These are phyloP conservation scores for Sideroxylon spinosum DNA, from an alignment of 179 eudicot genomes.

Conservation along the genomic window DNA sequence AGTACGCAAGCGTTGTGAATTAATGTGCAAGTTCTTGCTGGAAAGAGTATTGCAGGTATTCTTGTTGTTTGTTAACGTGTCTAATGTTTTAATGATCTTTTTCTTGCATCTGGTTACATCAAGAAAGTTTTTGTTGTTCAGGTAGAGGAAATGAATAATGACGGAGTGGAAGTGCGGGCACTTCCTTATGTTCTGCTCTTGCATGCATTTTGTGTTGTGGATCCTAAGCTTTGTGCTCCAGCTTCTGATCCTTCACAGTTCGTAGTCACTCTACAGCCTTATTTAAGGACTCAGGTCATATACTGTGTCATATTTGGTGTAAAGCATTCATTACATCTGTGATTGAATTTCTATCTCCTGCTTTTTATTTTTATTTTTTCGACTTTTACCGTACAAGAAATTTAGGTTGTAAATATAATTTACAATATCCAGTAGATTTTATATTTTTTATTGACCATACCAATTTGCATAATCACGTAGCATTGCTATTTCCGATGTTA, in stretches of 20 bases:
- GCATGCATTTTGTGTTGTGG: constrained; percentile 91
- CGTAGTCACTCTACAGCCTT: constrained; percentile 93
- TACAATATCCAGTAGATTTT: background rate
- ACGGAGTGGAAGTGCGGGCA: constrained; percentile 63
- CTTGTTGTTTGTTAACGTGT: constrained; percentile 8
- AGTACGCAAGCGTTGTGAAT: constrained; percentile 92
- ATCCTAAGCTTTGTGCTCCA: constrained; percentile 93
- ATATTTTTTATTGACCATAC: background rate
- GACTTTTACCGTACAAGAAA: background rate
- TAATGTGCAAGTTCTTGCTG: constrained; percentile 93
- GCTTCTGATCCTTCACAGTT: constrained; percentile 97
- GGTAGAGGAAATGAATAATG: constrained; percentile 72
- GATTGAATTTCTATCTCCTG: background rate
- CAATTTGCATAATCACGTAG: background rate
- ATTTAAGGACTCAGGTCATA: constrained; percentile 85
- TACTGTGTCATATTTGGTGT: background rate
- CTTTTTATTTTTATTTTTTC: too few species aligned
- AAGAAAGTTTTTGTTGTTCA: constrained; percentile 21
- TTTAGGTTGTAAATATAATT: background rate
- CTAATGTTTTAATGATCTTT: constrained; percentile 12
- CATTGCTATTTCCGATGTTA: background rate
- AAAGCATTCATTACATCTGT: background rate
- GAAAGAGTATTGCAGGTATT: constrained; percentile 89
- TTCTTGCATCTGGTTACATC: background rate
- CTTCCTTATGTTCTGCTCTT: constrained; percentile 84